Evolutionary conservation across 371 early-diverging fungal species (phyloP), one percentile per base, ranked within the genome.

Genomic region (Zychaea mexicana): DNA sequence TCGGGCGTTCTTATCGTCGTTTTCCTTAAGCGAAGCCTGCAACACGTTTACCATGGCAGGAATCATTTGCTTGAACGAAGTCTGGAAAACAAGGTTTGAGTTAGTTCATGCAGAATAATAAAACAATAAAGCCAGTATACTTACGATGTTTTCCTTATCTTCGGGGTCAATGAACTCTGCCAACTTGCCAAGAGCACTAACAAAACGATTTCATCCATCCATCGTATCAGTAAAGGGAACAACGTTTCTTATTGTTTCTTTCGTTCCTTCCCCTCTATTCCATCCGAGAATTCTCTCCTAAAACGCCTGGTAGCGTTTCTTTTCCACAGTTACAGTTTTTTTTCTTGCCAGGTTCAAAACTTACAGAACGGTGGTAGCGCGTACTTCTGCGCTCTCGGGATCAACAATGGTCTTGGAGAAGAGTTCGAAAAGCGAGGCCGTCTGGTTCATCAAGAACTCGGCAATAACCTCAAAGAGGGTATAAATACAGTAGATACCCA

Each of bases 11-110:
- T 88, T 88, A 61, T 92, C 94, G 64, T 95, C 92, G 24, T 75
- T 82, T 13, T 81, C 79, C 47, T 69, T 83, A 32, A 96, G 67
- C 65, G 89, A 88, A 49, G 89, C 85, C 62, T 92, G 88, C 52
- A 96, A 80, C 1, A 94, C 93, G 45, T 79, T 82, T 54, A 94
- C 93, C 93, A 96, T 94, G 45, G 85, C 68, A 12, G 96, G 96
- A 32, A 96, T 78, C 58, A 91, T 80, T 52, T 61, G 53, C 39
- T 53, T 57, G 52, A 66, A 66, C 0, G 62, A 57, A 30, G 8
- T 38, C 38, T 52, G 65, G 10, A 59, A 52, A 55, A 22, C 27
- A 12, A 32, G 19, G 19, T 7, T 28, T 12, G 27, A 38, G 15
- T 12, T 42, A n/a, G 9, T 33, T 26, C n/a, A 39, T 56, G 27